Base-by-base conservation (phyloP, 108 stramenopile species). In the Schizochytrium sp. region DNA sequence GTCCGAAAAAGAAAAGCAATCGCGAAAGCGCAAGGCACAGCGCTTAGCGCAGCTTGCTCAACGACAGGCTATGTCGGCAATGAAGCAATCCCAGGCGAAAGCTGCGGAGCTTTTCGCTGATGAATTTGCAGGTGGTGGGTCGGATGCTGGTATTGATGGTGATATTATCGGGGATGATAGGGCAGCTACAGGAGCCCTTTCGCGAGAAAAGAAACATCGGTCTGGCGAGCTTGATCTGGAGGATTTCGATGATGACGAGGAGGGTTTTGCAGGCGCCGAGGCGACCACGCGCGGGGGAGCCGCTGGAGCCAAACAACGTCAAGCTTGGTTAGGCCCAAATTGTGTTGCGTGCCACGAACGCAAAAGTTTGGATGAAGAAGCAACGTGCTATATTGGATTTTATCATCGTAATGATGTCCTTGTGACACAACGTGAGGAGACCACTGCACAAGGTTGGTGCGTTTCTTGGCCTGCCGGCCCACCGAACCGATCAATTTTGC, bases 391-490 rank as follows among this genome's bases (percentile, higher is more conserved):
- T 53, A 83, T 83, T 3, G 76, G 76, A 13, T 83, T 55, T 42
- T 55, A n/a, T 13, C 76, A 83, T 13, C 47, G 76, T n/a, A 83
- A 83, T 53, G 76, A 83, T 40, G 76, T 83, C 3, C 53, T 38
- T 0, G 76, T 83, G 10, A 13, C 28, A 5, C 50, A 83, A 7
- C 47, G 53, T n/a, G 53, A 49, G 15, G 76, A 83, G 28, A 83
- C 76, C 3, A 83, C 53, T 10, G 53, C 47, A 5, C 76, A 55
- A 49, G 76, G 76, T 42, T 83, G 47, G 50, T 83, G 76, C 53
- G 76, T 83, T 38, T 83, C 47, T 0, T 83, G 76, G 76, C 87
- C 69, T 28, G 90, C 50, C 88, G 91, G 91, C 88, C 92, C 47
- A 41, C 83, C 89, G 72, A 50, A 89, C 47, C 89, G 72, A 61